phyloP scores from a whole-genome alignment of 2,329 filamentous ascomycete species.

The Xylariaceae sp. region DNA sequence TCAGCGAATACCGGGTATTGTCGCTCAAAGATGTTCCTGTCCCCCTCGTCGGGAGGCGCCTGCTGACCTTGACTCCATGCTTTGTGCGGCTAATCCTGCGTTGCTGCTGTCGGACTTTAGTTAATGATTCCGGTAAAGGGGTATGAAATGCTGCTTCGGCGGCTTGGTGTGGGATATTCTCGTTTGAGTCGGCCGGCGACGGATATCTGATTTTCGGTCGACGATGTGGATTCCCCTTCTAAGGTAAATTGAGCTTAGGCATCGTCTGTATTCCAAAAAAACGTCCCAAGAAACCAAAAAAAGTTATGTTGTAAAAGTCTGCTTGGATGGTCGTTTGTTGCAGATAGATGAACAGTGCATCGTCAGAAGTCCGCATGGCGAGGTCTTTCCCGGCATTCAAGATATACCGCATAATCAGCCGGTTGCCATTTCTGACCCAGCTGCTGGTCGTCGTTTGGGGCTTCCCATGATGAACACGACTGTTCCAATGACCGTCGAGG shows the following conservation, averaged over 20 bases:
- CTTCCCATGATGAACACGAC: too few relatives aligned
- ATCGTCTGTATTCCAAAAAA: slow-evolving; percentile 47
- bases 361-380: slow-evolving; percentile 4
- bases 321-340: slow-evolving; percentile 26
- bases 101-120: slow-evolving; percentile 40
- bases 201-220: slow-evolving; percentile 40
- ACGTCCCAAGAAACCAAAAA: slow-evolving; percentile 37
- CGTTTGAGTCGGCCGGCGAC: slow-evolving; percentile 22
- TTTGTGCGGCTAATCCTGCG: slow-evolving; percentile 40
- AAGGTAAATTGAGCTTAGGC: slow-evolving; percentile 48
- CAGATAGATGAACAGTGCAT: slow-evolving; percentile 14
- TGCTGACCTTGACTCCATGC: slow-evolving; percentile 40
- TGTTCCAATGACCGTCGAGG: too few relatives aligned
- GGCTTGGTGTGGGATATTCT: slow-evolving; percentile 33
- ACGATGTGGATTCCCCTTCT: slow-evolving; percentile 46
- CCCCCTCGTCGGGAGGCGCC: slow-evolving; percentile 31
- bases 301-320: slow-evolving; percentile 34
- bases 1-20: slow-evolving; percentile 27
- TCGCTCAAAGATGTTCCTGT: slow-evolving; percentile 18
- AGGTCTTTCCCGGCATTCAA: slow-evolving; percentile 16
- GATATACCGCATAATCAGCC: not conserved
- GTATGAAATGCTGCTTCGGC: slow-evolving; percentile 38
- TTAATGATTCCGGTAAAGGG: slow-evolving; percentile 36
- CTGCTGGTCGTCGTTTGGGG: not conserved
- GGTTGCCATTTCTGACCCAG: not conserved